Percentiles rank a stretch among this genome's conserved stretches.
These are phyloP conservation scores for Gossypium bickii DNA, from an alignment of 345 rosid species.

Conservation along the genomic window DNA sequence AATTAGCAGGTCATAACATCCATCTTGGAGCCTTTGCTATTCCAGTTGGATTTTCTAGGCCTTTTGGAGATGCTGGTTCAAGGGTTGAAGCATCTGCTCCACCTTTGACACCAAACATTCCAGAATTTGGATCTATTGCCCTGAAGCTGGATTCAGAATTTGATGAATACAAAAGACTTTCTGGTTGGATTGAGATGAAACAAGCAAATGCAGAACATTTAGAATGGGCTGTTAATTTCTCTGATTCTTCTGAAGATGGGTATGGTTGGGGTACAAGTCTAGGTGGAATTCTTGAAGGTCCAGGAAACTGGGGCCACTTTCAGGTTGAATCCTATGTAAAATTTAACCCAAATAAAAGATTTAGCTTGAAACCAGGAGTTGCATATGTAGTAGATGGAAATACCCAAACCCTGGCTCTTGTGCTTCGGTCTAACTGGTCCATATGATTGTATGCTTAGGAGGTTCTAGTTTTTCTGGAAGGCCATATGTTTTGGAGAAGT, in stretches of 20 bases:
- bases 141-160: conserved; percentile 61
- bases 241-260: conserved; percentile 61
- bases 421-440: conserved; percentile 80
- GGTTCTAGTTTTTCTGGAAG: background rate
- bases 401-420: conserved; percentile 44
- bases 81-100: conserved; percentile 24
- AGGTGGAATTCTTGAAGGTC: conserved; percentile 48
- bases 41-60: conserved; percentile 44
- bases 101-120: conserved; percentile 18
- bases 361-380: conserved; percentile 66
- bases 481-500: conserved; percentile 6
- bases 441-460: conserved; percentile 29
- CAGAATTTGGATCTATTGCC: conserved; percentile 40
- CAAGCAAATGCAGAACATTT: conserved; percentile 36
- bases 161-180: conserved; percentile 52
- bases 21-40: conserved; percentile 46
- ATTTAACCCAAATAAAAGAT: conserved; percentile 39
- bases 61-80: conserved; percentile 19
- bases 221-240: conserved; percentile 55
- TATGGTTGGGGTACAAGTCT: conserved; percentile 72
- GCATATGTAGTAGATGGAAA: conserved; percentile 49
- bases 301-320: conserved; percentile 35
- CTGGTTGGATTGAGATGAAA: conserved; percentile 77
- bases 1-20: conserved; percentile 25
- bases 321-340: conserved; percentile 67